Conservation (phyloP, 257 asterid genomes). For the Ocimum tenuiflorum region DNA sequence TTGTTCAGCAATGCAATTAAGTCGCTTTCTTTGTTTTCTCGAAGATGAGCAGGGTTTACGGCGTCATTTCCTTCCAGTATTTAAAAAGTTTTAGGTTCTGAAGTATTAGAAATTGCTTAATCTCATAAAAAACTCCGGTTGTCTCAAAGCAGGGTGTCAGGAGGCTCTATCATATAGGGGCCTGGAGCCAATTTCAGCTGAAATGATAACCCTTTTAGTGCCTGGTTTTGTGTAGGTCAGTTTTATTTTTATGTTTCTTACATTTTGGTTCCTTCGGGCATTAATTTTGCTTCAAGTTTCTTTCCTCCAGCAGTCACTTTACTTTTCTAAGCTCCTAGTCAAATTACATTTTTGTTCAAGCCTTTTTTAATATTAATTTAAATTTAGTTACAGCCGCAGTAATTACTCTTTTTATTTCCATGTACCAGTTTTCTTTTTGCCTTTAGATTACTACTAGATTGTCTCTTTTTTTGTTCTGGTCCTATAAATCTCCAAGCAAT, state of each 20-base stretch:
- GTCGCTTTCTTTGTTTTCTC: constrained; percentile 35
- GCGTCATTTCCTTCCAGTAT: constrained; percentile 44
- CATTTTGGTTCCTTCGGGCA: constrained; percentile 39
- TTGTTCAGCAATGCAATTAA: constrained; percentile 36
- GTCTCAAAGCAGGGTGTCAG: constrained; percentile 94
- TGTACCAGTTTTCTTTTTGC: constrained; percentile 26
- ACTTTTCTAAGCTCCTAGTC: constrained; percentile 37
- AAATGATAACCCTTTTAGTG: constrained; percentile 77
- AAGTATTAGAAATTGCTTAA: constrained; percentile 39
- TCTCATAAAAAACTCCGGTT: constrained; percentile 68
- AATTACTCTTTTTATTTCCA: constrained; percentile 17
- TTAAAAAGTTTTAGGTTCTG: constrained; percentile 31
- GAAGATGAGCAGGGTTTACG: constrained; percentile 42
- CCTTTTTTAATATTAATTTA: constrained; percentile 23
- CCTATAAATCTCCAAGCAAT: constrained; percentile 27
- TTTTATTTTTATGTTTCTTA: constrained; percentile 57
- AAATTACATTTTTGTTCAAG: constrained; percentile 26
- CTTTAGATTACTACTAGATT: constrained; percentile 21
- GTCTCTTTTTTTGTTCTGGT: constrained; percentile 2
- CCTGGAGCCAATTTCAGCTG: constrained; percentile 87
- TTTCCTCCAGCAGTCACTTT: constrained; percentile 33
- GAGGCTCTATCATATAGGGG: constrained; percentile 81
- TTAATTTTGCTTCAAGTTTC: constrained; percentile 34
- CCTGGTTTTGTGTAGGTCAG: constrained; percentile 91
- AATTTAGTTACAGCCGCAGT: constrained; percentile 28